Conservation (phyloP, 2,329 filamentous ascomycete genomes). For the Cercospora sojina region DNA sequence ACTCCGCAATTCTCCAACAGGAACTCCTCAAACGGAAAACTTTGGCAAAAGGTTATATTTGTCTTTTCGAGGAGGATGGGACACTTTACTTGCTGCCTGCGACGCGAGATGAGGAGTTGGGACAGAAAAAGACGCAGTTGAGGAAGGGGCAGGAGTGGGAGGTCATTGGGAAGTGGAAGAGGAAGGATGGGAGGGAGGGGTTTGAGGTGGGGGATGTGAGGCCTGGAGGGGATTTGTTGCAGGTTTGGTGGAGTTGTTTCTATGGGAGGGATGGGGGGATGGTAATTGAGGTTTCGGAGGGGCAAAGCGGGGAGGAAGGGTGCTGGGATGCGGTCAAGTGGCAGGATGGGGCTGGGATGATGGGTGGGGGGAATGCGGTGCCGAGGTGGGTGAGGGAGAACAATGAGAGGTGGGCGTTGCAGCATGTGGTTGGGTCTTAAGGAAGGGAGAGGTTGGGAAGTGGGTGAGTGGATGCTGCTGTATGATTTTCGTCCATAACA, state of each 20-base stretch:
- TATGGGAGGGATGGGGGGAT: neutral
- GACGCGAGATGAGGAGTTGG: neutral
- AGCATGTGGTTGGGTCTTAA: neutral
- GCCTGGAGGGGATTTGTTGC: neutral
- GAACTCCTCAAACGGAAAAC: neutral
- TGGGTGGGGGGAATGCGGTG: neutral
- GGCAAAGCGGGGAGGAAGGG: neutral
- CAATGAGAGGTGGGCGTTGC: neutral
- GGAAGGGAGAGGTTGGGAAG: neutral
- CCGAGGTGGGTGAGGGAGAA: neutral
- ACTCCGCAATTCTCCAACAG: neutral
- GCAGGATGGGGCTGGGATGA: neutral
- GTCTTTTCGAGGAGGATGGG: neutral
- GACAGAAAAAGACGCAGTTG: neutral
- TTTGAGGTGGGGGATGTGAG: neutral
- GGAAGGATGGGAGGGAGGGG: neutral
- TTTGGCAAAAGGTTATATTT: neutral
- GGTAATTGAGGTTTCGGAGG: neutral
- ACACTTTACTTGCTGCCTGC: neutral
- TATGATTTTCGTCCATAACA: too few relatives aligned
- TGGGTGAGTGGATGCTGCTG: neutral
- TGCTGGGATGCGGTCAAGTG: neutral
- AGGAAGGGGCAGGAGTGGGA: neutral
- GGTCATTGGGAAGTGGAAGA: slow-evolving; percentile 1
- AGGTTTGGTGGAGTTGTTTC: neutral